These are phyloP conservation scores for Ambrosia hybrid DNA, from an alignment of 140 eudicot species.

Conservation along the genomic window DNA sequence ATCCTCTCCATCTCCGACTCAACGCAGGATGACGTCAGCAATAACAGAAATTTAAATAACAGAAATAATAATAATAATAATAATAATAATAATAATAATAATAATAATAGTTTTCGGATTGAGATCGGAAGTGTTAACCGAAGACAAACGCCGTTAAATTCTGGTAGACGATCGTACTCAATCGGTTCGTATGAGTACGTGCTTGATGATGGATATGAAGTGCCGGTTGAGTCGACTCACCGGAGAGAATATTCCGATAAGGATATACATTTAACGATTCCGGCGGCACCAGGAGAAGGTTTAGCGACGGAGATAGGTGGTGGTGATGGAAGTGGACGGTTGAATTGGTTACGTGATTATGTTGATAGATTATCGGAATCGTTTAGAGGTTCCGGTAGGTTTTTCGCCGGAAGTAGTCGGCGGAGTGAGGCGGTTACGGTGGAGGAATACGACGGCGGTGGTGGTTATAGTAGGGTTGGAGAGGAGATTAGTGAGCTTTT, in stretches of 20 bases:
- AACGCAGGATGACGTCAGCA: no score
- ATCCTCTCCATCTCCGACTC: conserved; percentile 30
- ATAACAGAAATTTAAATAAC: no score
- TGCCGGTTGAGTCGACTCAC: conserved; percentile 49
- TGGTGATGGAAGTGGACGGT: conserved; percentile 39
- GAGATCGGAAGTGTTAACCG: conserved; percentile 70
- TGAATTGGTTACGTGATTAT: conserved; percentile 82
- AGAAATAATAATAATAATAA: no score
- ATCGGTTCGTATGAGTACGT: conserved; percentile 79
- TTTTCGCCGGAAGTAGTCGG: conserved; percentile 86
- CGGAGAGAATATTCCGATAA: conserved; percentile 51
- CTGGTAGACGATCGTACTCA: conserved; percentile 60
- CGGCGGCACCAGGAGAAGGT: conserved; percentile 50
- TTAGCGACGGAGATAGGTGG: conserved; percentile 56
- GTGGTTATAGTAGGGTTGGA: conserved; percentile 42
- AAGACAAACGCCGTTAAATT: conserved; percentile 30
- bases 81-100: conserved; percentile 6
- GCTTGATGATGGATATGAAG: conserved; percentile 65
- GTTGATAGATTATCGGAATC: conserved; percentile 66
- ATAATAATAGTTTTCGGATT: conserved; percentile 48
- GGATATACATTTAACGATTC: conserved; percentile 37
- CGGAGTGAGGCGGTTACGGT: conserved; percentile 48
- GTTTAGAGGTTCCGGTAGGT: conserved; percentile 86
- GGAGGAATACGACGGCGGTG: conserved; percentile 58
- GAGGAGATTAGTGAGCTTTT: conserved; percentile 85